Evolutionary conservation across 2,329 filamentous ascomycete species (phyloP).

Genomic region (Hypoxylon sp.): DNA sequence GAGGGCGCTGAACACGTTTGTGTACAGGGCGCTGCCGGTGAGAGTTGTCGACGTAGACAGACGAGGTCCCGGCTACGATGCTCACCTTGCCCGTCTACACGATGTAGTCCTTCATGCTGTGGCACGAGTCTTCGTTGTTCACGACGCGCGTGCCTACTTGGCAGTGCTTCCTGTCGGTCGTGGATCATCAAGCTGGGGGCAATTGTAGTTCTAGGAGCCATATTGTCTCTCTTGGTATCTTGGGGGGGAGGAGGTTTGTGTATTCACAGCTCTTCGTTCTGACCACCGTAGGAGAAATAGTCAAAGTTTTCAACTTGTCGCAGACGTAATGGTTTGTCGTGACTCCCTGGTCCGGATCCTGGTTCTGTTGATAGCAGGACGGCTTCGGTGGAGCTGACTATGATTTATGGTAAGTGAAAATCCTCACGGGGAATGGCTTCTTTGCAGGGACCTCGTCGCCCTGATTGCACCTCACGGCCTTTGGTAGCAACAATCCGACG

Average conservation of each 20-base stretch:
- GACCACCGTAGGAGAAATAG: conserved; percentile 21
- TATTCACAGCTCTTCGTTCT: conserved; percentile 23
- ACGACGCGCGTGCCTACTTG: conserved; percentile 24
- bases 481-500: conserved; percentile 18
- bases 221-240: conserved; percentile 18
- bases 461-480: conserved; percentile 16
- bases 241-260: conserved; percentile 22
- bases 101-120: conserved; percentile 22
- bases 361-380: conserved; percentile 21
- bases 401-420: conserved; percentile 8
- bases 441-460: conserved; percentile 12
- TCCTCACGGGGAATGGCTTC: conserved; percentile 2
- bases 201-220: neutral
- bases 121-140: conserved; percentile 29
- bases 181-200: conserved; percentile 11
- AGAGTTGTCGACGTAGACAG: conserved; percentile 29
- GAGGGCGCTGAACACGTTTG: conserved; percentile 22
- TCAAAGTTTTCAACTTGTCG: conserved; percentile 20
- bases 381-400: conserved; percentile 10
- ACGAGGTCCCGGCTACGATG: conserved; percentile 28
- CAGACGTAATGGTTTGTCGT: conserved; percentile 25
- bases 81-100: conserved; percentile 24
- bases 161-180: conserved; percentile 19
- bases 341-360: conserved; percentile 29
- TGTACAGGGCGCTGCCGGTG: conserved; percentile 23